Conservation (phyloP, 2,329 filamentous ascomycete species). For the Botrytis cinerea region DNA sequence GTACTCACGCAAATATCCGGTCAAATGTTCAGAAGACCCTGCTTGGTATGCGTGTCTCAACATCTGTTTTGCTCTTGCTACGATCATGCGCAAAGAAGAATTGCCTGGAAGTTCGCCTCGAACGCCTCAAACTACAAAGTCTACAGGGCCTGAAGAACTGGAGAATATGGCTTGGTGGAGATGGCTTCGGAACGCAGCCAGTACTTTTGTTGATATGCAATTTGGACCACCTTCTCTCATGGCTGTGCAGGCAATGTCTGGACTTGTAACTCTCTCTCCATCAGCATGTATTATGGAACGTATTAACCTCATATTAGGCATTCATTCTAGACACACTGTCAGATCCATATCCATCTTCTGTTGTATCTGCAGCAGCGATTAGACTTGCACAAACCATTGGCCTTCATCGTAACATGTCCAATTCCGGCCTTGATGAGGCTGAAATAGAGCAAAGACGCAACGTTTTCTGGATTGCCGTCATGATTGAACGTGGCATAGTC, state of each 20-base stretch:
- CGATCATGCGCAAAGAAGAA: slow-evolving; percentile 28
- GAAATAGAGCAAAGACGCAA: slow-evolving; percentile 34
- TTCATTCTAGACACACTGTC: slow-evolving; percentile 28
- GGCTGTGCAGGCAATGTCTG: slow-evolving; percentile 34
- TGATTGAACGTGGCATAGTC: slow-evolving; percentile 32
- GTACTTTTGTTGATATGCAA: slow-evolving; percentile 32
- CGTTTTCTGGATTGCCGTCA: slow-evolving; percentile 35
- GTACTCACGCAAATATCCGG: slow-evolving; percentile 32
- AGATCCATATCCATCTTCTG: slow-evolving; percentile 32
- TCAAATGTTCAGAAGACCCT: slow-evolving; percentile 28
- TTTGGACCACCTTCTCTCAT: slow-evolving; percentile 32
- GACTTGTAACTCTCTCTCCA: slow-evolving; percentile 22
- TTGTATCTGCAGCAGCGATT: slow-evolving; percentile 29
- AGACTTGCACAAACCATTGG: slow-evolving; percentile 33
- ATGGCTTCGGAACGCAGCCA: slow-evolving; percentile 30
- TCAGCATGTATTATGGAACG: not conserved
- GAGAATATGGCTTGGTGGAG: slow-evolving; percentile 3
- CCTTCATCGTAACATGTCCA: slow-evolving; percentile 32
- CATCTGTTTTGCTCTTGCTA: slow-evolving; percentile 29
- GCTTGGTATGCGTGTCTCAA: slow-evolving; percentile 38
- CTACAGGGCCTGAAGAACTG: not conserved
- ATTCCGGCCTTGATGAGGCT: slow-evolving; percentile 27
- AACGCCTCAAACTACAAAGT: not conserved
- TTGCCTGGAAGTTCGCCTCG: slow-evolving; percentile 7
- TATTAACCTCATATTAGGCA: slow-evolving; percentile 8